Evolutionary conservation across 768 basidiomycete genomes (phyloP), one percentile per base, ranked within the genome.

Genomic region (Hericium erinaceus): DNA sequence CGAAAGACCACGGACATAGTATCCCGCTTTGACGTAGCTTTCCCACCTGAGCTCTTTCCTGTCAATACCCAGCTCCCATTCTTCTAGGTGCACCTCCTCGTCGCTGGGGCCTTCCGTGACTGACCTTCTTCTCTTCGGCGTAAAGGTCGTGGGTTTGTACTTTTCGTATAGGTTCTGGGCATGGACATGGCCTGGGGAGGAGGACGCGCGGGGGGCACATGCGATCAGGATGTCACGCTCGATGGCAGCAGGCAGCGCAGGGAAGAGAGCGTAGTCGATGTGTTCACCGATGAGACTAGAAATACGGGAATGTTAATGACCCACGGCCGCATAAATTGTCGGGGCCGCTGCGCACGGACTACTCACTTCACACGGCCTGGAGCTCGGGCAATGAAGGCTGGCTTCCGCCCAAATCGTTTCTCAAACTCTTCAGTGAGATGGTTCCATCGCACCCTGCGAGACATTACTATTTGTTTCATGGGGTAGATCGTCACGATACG

Each of bases 1-100:
- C 49, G n/a, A 41, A 22, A 37, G 55, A 18, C 59, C 12, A 74
- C 83, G 60, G 58, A 89, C 89, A 67, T 86, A 87, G 65, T 89
- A 91, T 16, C 87, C 89, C 1, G 89, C 89, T 68, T 92, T 92
- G 64, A 93, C 82, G 68, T 92, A 93, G 65, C 86, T 91, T 66
- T 90, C 89, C 92, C 91, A 93, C 52, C 86, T 73, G 39, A 91
- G 70, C 61, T 84, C 78, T 39, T 77, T 74, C 38, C 78, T 85
- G 65, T 86, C 78, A 60, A 92, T 92, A 52, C 86, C 87, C 13
- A 93, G 72, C 61, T 85, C 76, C 92, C 92, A 92, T 18, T 72
- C 69, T 60, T 79, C 77, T 13, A 70, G 70, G 58, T 72, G 73
- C 16, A 74, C 77, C 3, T 61, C 66, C 46, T 76, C 68, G 0